These are phyloP conservation scores for Neurospora terricola DNA, from an alignment of 495 filamentous ascomycete species.

Conservation along the genomic window DNA sequence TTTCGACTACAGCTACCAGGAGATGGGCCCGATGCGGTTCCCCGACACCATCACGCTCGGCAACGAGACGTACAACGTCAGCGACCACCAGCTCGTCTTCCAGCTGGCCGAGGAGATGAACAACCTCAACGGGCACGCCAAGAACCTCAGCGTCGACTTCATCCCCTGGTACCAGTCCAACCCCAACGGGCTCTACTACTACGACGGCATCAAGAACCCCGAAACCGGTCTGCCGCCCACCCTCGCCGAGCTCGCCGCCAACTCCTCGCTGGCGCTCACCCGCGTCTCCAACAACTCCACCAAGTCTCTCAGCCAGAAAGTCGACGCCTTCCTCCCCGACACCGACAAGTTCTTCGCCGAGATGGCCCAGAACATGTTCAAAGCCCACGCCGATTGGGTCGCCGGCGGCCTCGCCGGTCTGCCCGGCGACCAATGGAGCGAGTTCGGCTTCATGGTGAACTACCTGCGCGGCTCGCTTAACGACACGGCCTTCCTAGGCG, in stretches of 20 bases:
- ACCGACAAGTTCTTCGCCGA: conserved; percentile 27
- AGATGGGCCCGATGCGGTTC: conserved; percentile 68
- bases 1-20: conserved; percentile 61
- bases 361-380: conserved; percentile 50
- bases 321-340: conserved; percentile 16
- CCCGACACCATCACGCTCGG: conserved; percentile 40
- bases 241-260: conserved; percentile 34
- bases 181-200: conserved; percentile 41
- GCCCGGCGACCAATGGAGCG: conserved; percentile 44
- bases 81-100: conserved; percentile 53
- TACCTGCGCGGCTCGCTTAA: conserved; percentile 45
- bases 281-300: conserved; percentile 27
- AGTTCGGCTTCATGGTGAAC: conserved; percentile 51
- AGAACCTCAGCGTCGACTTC: conserved; percentile 51
- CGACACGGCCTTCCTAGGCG: conserved; percentile 39
- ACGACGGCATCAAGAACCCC: conserved; percentile 41
- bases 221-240: conserved; percentile 27
- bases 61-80: conserved; percentile 46
- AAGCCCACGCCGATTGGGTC: conserved; percentile 47
- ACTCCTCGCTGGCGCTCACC: conserved; percentile 26
- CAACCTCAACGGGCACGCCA: conserved; percentile 39
- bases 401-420: conserved; percentile 26
- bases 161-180: conserved; percentile 52
- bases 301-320: conserved; percentile 25
- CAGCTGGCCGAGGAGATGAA: conserved; percentile 52